These are phyloP conservation scores for Suillus placidus DNA, from an alignment of 768 basidiomycete species.

Conservation along the genomic window DNA sequence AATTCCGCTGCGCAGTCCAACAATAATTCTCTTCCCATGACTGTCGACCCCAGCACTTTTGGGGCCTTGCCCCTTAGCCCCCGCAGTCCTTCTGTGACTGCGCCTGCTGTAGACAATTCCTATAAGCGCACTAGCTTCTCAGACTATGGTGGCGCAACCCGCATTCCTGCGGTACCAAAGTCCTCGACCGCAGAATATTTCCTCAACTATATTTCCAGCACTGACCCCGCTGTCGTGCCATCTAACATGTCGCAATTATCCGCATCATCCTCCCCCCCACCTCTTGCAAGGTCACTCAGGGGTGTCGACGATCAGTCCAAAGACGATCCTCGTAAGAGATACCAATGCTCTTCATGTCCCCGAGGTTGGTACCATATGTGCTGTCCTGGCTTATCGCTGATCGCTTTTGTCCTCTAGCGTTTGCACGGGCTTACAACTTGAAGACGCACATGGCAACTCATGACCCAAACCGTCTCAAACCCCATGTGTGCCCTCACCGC, in stretches of 20 bases:
- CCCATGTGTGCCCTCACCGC: conserved; percentile 83
- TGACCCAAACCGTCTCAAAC: conserved; percentile 89
- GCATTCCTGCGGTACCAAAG: conserved; percentile 50
- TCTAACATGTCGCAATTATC: conserved; percentile 56
- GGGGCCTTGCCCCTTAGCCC: conserved; percentile 60
- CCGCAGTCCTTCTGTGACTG: conserved; percentile 48
- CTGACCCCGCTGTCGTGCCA: conserved; percentile 57
- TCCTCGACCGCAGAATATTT: conserved; percentile 51
- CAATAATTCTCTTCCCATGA: conserved; percentile 41
- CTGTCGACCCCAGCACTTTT: conserved; percentile 61
- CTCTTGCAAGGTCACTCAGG: conserved; percentile 40
- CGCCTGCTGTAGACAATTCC: conserved; percentile 28
- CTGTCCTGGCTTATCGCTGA: not conserved
- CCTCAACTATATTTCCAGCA: conserved; percentile 29
- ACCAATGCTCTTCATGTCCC: conserved; percentile 74
- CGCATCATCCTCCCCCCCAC: conserved; percentile 43
- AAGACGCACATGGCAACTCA: conserved; percentile 97
- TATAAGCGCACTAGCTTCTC: conserved; percentile 60
- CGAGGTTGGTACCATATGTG: conserved; percentile 50
- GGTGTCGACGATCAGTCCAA: conserved; percentile 47
- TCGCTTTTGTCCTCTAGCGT: conserved; percentile 51
- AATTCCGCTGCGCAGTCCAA: conserved; percentile 36
- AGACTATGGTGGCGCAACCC: conserved; percentile 62
- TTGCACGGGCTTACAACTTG: conserved; percentile 91
- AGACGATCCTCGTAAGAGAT: conserved; percentile 75